Conservation (phyloP, 495 filamentous ascomycete genomes). For the Lentithecium fluviatile region DNA sequence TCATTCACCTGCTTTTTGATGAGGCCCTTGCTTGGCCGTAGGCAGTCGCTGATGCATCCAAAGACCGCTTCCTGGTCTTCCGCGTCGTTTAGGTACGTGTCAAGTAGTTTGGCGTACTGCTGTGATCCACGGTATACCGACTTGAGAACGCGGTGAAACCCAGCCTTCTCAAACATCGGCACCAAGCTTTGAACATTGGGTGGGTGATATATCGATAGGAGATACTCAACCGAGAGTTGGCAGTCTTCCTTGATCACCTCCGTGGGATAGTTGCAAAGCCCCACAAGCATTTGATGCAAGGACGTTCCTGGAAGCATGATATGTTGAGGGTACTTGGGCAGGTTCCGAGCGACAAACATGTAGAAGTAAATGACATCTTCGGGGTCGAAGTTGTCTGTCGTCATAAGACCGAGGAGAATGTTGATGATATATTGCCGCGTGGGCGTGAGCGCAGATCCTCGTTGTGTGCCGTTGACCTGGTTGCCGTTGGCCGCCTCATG, state of each 20-base stretch:
- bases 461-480: slow-evolving; percentile 32
- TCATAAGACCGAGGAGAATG: slow-evolving; percentile 87
- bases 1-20: slow-evolving; percentile 73
- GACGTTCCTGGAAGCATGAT: slow-evolving; percentile 84
- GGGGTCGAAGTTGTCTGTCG: slow-evolving; percentile 63
- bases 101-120: slow-evolving; percentile 73
- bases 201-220: slow-evolving; percentile 89
- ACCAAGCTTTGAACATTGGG: slow-evolving; percentile 74
- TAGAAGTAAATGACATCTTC: slow-evolving; percentile 90
- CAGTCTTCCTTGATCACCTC: slow-evolving; percentile 86
- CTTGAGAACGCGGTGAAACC: slow-evolving; percentile 92
- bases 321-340: slow-evolving; percentile 95
- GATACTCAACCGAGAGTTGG: slow-evolving; percentile 91
- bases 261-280: slow-evolving; percentile 80
- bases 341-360: slow-evolving; percentile 95
- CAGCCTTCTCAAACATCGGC: slow-evolving; percentile 72
- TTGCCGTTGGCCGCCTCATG: slow-evolving; percentile 53
- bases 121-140: slow-evolving; percentile 78
- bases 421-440: slow-evolving; percentile 88
- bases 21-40: slow-evolving; percentile 68
- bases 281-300: slow-evolving; percentile 74
- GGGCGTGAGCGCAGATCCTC: slow-evolving; percentile 54
- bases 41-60: slow-evolving; percentile 74
- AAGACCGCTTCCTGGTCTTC: slow-evolving; percentile 72
- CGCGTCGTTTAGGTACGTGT: slow-evolving; percentile 82